Percentiles rank a stretch among this genome's conserved stretches.
These are phyloP conservation scores for Trametes coccinea DNA, from an alignment of 768 basidiomycete species.

Conservation along the genomic window DNA sequence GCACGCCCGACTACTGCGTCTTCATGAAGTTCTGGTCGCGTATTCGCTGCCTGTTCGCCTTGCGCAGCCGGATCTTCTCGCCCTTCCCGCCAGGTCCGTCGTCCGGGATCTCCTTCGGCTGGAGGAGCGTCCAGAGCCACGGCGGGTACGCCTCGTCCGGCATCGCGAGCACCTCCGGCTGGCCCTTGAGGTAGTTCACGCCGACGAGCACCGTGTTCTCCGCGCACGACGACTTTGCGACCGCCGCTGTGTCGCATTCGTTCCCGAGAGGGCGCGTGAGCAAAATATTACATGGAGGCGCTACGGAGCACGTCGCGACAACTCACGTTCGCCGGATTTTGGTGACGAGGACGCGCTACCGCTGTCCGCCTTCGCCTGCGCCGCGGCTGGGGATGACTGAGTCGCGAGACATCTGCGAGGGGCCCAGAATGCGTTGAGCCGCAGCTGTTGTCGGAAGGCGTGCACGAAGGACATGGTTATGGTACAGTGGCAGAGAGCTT, in stretches of 20 bases:
- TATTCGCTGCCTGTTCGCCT: constrained; percentile 66
- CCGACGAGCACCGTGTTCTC: constrained; percentile 79
- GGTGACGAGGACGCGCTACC: not conserved
- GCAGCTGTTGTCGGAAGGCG: constrained; percentile 27
- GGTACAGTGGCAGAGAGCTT: not conserved
- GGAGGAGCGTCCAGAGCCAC: constrained; percentile 84
- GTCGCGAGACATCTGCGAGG: constrained; percentile 27
- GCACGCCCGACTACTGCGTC: constrained; percentile 50
- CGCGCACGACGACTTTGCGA: constrained; percentile 59
- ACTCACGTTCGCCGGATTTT: constrained; percentile 4
- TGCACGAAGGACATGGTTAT: constrained; percentile 30
- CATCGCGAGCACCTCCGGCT: constrained; percentile 71
- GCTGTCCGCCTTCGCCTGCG: not conserved
- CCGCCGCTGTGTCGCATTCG: constrained; percentile 9
- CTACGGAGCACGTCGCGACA: not conserved
- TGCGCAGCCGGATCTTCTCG: constrained; percentile 52
- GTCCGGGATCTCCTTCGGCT: constrained; percentile 59
- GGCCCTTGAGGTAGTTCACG: constrained; percentile 79
- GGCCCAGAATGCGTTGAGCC: constrained; percentile 22
- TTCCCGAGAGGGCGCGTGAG: not conserved
- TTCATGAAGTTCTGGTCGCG: constrained; percentile 87
- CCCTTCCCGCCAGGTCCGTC: constrained; percentile 75
- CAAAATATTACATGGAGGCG: not conserved
- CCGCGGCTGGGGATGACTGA: constrained; percentile 12
- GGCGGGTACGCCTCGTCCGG: constrained; percentile 84